phyloP scores from a whole-genome alignment of 2,329 filamentous ascomycete genomes.

The Talaromyces islandicus region DNA sequence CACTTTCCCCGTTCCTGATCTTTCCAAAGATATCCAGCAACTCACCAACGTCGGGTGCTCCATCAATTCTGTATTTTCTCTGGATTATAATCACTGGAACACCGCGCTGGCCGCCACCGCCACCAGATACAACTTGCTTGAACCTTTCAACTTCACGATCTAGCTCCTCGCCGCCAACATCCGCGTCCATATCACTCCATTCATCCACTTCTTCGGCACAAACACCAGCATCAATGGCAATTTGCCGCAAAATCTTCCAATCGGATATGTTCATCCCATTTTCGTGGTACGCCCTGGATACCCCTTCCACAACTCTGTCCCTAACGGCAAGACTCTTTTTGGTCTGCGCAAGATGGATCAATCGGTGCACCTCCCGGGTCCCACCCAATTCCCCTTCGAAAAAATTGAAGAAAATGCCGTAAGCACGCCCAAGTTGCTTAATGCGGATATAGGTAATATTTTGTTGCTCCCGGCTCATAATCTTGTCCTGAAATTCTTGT shows the following conservation, averaged over 20 bases:
- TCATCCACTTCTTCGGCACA: background rate
- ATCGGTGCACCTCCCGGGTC: constrained; percentile 5
- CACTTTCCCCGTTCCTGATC: background rate
- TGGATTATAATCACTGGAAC: constrained; percentile 7
- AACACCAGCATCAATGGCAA: constrained; percentile 6
- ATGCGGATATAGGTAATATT: constrained; percentile 4
- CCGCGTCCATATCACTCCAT: background rate
- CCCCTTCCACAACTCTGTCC: background rate
- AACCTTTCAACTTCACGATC: background rate
- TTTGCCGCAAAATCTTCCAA: background rate
- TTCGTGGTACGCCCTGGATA: constrained; percentile 2
- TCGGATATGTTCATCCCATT: constrained; percentile 6
- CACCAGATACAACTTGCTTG: background rate
- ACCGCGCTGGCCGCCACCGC: background rate
- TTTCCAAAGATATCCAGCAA: constrained; percentile 2
- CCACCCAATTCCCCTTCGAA: constrained; percentile 2
- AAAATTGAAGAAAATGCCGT: constrained; percentile 6
- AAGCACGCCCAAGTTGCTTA: constrained; percentile 3
- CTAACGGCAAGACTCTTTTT: background rate
- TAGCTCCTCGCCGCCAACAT: constrained; percentile 2
- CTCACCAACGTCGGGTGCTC: constrained; percentile 7
- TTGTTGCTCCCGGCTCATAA: background rate
- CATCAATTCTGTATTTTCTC: constrained; percentile 6
- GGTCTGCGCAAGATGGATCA: constrained; percentile 7
- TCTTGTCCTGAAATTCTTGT: background rate